Conservation (phyloP, 805 yeast species). For the Vanderwaltozyma tropicalis region DNA sequence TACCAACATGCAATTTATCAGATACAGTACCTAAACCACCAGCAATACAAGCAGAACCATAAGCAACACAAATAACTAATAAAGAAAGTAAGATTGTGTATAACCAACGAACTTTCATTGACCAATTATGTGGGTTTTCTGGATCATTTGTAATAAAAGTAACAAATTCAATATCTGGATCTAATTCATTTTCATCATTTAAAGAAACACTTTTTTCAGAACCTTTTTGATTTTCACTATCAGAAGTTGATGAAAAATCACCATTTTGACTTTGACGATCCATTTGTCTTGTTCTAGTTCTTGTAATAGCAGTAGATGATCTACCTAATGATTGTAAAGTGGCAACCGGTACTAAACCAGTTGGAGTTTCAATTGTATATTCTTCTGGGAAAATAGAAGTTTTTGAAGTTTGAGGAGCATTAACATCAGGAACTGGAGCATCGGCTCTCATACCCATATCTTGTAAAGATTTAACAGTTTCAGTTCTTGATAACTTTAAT, state of each 20-base stretch:
- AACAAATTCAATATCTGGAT: conserved; percentile 71
- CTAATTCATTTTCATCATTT: conserved; percentile 31
- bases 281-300: conserved; percentile 31
- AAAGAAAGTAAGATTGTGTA: conserved; percentile 61
- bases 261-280: conserved; percentile 8
- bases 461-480: conserved; percentile 60
- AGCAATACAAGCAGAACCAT: conserved; percentile 84
- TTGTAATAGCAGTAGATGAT: conserved; percentile 27
- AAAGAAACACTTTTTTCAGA: conserved; percentile 3
- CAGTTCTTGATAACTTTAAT: conserved; percentile 45
- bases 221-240: conserved; percentile 3
- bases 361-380: conserved; percentile 75
- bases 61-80: conserved; percentile 81
- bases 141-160: conserved; percentile 75
- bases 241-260: conserved; percentile 4
- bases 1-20: conserved; percentile 57
- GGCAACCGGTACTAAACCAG: conserved; percentile 77
- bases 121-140: conserved; percentile 87
- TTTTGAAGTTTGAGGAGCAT: conserved; percentile 41
- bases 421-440: conserved; percentile 45
- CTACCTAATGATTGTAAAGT: conserved; percentile 65
- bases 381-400: conserved; percentile 82
- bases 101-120: conserved; percentile 40
- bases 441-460: conserved; percentile 50
- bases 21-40: conserved; percentile 68